These are phyloP conservation scores for Penicillium paneum DNA, from an alignment of 2,329 filamentous ascomycete genomes.

Conservation along the genomic window DNA sequence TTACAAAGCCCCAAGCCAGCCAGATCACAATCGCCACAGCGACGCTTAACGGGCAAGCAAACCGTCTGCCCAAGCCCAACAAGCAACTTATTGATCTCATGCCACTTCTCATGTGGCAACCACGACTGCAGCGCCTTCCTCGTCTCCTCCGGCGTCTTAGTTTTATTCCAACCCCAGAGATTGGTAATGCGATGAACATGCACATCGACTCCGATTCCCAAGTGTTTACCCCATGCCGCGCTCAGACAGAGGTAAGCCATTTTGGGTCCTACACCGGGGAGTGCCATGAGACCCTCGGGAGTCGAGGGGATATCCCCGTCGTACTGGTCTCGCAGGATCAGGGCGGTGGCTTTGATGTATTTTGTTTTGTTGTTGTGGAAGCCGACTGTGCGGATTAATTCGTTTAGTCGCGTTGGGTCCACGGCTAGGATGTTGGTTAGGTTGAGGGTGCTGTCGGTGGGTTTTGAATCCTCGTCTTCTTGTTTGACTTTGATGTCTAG, in stretches of 20 bases:
- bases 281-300: slow-evolving; percentile 68
- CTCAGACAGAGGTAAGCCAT: slow-evolving; percentile 90
- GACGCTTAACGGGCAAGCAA: slow-evolving; percentile 73
- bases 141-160: slow-evolving; percentile 77
- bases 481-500: slow-evolving; percentile 23
- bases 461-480: slow-evolving; percentile 20
- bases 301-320: slow-evolving; percentile 75
- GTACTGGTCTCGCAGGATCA: slow-evolving; percentile 68
- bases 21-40: slow-evolving; percentile 82
- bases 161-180: slow-evolving; percentile 87
- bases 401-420: slow-evolving; percentile 63
- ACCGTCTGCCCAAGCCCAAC: slow-evolving; percentile 86
- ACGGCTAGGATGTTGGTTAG: slow-evolving; percentile 75
- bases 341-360: slow-evolving; percentile 71
- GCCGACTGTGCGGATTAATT: slow-evolving; percentile 77
- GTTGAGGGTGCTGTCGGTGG: slow-evolving; percentile 55
- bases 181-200: slow-evolving; percentile 95
- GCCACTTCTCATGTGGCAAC: slow-evolving; percentile 82
- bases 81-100: slow-evolving; percentile 85
- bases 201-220: slow-evolving; percentile 89
- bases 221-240: slow-evolving; percentile 65
- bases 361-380: slow-evolving; percentile 95
- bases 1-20: slow-evolving; percentile 73
- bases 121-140: slow-evolving; percentile 71
- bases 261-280: slow-evolving; percentile 89